These are phyloP conservation scores for Pyrenophora seminiperda DNA, from an alignment of 2,329 filamentous ascomycete species.

Conservation along the genomic window DNA sequence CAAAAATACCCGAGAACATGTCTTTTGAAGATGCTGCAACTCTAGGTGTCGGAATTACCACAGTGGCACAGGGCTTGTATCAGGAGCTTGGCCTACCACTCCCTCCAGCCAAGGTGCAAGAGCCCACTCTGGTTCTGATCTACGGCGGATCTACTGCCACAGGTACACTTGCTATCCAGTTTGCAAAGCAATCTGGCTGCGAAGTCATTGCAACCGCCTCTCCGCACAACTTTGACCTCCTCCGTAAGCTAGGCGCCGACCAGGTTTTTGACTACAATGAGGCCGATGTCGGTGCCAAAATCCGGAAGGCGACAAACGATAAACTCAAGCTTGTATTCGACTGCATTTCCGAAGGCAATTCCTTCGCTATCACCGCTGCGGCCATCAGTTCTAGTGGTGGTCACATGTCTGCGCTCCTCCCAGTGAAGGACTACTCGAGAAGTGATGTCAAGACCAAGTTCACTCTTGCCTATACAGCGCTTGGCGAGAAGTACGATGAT, in stretches of 20 bases:
- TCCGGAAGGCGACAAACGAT: conserved; percentile 54
- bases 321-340: conserved; percentile 55
- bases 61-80: conserved; percentile 57
- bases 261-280: conserved; percentile 59
- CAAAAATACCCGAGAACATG: conserved; percentile 55
- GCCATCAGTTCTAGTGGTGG: conserved; percentile 32
- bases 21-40: conserved; percentile 61
- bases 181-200: conserved; percentile 52
- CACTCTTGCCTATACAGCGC: conserved; percentile 52
- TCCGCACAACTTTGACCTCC: conserved; percentile 55
- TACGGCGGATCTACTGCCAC: conserved; percentile 60
- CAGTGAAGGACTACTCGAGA: conserved; percentile 46
- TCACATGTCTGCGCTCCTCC: conserved; percentile 26
- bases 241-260: conserved; percentile 55
- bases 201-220: conserved; percentile 56
- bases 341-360: conserved; percentile 48
- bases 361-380: conserved; percentile 24
- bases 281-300: conserved; percentile 52
- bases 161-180: conserved; percentile 57
- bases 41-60: conserved; percentile 58
- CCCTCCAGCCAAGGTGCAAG: conserved; percentile 50
- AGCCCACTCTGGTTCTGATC: conserved; percentile 51
- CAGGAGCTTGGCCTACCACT: conserved; percentile 53
- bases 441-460: conserved; percentile 51
- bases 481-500: conserved; percentile 48